Evolutionary conservation across 176 grass and related monocot genomes (phyloP), one percentile per base, ranked within the genome.

Genomic region (Leersia perrieri): DNA sequence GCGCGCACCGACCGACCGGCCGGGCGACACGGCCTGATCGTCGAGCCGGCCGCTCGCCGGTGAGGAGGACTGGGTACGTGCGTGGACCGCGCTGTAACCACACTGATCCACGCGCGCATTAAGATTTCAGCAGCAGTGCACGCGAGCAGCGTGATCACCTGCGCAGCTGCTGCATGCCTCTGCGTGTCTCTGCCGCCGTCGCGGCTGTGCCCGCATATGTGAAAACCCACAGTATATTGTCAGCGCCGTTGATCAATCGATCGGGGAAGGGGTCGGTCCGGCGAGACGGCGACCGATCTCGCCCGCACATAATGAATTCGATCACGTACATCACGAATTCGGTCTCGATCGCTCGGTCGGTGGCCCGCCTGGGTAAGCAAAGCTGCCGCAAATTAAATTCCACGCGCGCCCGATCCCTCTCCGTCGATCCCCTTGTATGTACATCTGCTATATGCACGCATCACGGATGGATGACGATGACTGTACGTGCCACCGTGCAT

Each of bases 1-100:
- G 66, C 67, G 41, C 75, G 57, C 75, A 79, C 66, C 66, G 65
- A 20, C 82, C 82, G 61, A 26, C 32, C 45, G 28, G 2, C 16
- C 33, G 10, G 34, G 7, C 22, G 75, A 25, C 64, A 41, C 58
- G 35, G 14, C 60, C 74, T 18, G 40, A 38, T 58, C 49, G 49
- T 53, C 49, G 49, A 53, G 49, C 49, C 49, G 49, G 49, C 6
- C 49, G 18, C 18, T n/a, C n/a, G n/a, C n/a, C n/a, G n/a, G n/a
- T 20, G 49, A 20, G 49, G 49, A 53, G 49, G 49, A 53, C 49
- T 8, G 49, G 47, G 18, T 18, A 12, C 18, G 47, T 18, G 47
- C 18, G 15, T n/a, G n/a, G n/a, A n/a, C n/a, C 15, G 39, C 15
- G 18, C 49, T 53, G 49, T 9, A 53, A 53, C 49, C 49, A 8